Percentiles rank a stretch among this genome's conserved stretches.
Conservation (phyloP, 306 rosid genomes). For the Lathyrus tuberosus region DNA sequence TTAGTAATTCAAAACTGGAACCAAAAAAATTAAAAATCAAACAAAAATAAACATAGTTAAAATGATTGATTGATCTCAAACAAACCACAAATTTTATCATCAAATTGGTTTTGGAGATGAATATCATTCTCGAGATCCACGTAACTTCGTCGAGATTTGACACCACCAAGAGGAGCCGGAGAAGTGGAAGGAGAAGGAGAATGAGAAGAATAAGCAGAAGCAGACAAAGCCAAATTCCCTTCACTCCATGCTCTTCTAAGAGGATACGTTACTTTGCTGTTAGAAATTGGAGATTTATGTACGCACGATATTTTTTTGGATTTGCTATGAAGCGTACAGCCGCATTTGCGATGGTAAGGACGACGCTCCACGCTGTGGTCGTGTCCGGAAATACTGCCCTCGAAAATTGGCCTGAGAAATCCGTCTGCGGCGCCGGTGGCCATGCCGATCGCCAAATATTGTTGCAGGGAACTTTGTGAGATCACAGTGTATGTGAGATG, state of each 20-base stretch:
- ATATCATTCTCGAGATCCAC: constrained; percentile 9
- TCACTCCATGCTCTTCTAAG: constrained; percentile 75
- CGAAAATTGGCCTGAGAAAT: constrained; percentile 51
- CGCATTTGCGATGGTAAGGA: constrained; percentile 63
- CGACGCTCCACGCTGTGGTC: constrained; percentile 59
- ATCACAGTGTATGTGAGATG: too few relatives aligned
- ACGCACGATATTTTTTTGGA: constrained; percentile 16
- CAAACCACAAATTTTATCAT: constrained; percentile 19
- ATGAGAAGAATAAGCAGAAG: constrained; percentile 42
- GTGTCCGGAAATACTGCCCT: constrained; percentile 51
- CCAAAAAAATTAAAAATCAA: not conserved
- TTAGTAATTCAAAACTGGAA: constrained; percentile 25
- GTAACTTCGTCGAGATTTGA: constrained; percentile 26
- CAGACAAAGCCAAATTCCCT: constrained; percentile 44
- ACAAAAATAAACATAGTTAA: not conserved
- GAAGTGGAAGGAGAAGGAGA: constrained; percentile 23
- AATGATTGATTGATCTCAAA: constrained; percentile 11
- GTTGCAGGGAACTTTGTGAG: not conserved
- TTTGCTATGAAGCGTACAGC: constrained; percentile 45
- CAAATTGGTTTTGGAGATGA: not conserved
- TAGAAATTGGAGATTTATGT: not conserved
- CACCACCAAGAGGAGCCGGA: not conserved
- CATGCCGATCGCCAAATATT: constrained; percentile 36
- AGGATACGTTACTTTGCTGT: constrained; percentile 53
- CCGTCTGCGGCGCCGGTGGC: constrained; percentile 55